Base-by-base conservation (phyloP, 1,284 basidiomycete genomes). In the Melampsora larici-populina region DNA sequence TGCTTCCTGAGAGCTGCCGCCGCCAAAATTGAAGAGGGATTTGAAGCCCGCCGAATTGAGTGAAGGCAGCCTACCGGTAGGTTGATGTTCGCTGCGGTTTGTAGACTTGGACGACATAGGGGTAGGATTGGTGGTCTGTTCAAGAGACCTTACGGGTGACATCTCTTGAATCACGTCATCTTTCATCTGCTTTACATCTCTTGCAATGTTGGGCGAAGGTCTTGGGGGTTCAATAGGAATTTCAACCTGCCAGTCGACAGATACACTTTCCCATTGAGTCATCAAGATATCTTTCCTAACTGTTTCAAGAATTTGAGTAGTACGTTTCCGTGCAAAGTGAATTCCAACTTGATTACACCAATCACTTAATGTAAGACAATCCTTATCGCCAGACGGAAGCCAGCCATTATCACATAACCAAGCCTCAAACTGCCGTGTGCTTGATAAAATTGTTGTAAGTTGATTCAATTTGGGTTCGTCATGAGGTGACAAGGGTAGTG, bases 231-330 rank as follows among this genome's bases (percentile, higher is more conserved):
- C 24, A 26, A 26, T n/a, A 48, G 46, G 65, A 31, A 62, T 17
- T 11, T 65, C 49, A 31, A 67, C 33, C 46, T 63, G 64, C 74
- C 74, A 77, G 4, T 49, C 49, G 24, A 77, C 67, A 26, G 60
- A 15, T n/a, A 70, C 40, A 60, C 67, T 77, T 36, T 69, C 67
- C 74, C 74, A 77, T 64, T 77, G 74, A 29, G 74, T 77, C 24
- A 31, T 64, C 24, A 70, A 15, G 65, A 77, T 77, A 51, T 77
- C 58, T 24, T 26, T 77, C 46, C 74, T 60, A 31, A 58, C 74
- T 46, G 21, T 21, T 49, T 77, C 74, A 24, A 77, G 62, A 29
- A 77, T 49, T 13, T 62, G 66, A 40, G 36, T 70, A n/a, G 74
- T 55, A 21, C 68, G 48, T 55, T 70, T 77, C 6, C 49, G 58